A percentile compares a stretch with the other conserved stretches of the same genome.
Conservation (phyloP, 2,329 filamentous ascomycete genomes). For the Xylariales sp. region DNA sequence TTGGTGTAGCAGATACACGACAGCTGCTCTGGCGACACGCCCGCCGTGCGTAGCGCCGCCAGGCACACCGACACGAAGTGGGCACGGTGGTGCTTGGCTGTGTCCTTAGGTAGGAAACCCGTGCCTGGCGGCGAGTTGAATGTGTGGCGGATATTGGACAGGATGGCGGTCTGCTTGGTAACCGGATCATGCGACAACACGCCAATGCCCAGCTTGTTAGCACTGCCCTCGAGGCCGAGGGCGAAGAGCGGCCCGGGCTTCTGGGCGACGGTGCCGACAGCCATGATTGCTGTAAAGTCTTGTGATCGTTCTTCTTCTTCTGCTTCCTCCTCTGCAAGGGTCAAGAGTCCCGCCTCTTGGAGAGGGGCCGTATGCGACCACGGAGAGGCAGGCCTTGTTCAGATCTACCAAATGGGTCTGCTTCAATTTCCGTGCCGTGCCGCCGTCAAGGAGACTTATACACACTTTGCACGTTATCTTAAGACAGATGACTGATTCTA, state of each 20-base stretch:
- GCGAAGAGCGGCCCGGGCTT: slow-evolving; percentile 43
- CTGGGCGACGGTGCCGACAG: not conserved
- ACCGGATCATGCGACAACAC: slow-evolving; percentile 72
- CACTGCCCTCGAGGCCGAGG: slow-evolving; percentile 76
- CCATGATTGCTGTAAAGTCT: not conserved
- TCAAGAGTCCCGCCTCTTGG: too few relatives aligned
- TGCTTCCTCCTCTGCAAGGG: too few relatives aligned
- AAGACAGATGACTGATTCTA: too few relatives aligned
- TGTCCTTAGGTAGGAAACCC: slow-evolving; percentile 95
- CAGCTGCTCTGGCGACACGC: slow-evolving; percentile 59
- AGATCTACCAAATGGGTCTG: too few relatives aligned
- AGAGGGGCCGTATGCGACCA: too few relatives aligned
- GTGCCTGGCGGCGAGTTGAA: slow-evolving; percentile 88
- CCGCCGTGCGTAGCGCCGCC: slow-evolving; percentile 69
- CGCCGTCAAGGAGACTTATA: too few relatives aligned
- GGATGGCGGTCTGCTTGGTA: slow-evolving; percentile 59
- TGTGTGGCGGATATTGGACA: slow-evolving; percentile 92
- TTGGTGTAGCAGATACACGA: slow-evolving; percentile 95
- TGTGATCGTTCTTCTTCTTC: too few relatives aligned
- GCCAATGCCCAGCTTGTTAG: slow-evolving; percentile 95
- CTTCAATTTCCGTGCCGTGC: too few relatives aligned
- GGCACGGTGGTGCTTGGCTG: slow-evolving; percentile 82
- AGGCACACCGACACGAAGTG: slow-evolving; percentile 82
- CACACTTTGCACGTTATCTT: too few relatives aligned
- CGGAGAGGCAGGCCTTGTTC: too few relatives aligned